Conservation (phyloP, 768 basidiomycete genomes). For the Xerocomus potaroensis region DNA sequence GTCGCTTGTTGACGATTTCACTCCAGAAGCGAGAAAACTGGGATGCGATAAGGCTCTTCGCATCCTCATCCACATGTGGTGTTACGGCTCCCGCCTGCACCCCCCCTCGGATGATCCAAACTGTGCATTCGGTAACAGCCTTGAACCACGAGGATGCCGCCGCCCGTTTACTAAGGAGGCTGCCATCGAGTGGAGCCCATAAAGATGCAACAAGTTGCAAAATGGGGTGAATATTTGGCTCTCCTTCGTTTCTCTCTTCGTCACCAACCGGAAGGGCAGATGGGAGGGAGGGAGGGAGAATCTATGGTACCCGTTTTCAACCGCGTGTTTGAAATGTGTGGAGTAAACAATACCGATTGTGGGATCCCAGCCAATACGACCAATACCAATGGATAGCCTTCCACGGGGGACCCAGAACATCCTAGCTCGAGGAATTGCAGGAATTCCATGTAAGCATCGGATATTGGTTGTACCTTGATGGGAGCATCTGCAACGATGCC, state of each 20-base stretch:
- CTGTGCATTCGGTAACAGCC: slow-evolving; percentile 64
- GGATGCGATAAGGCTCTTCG: slow-evolving; percentile 35
- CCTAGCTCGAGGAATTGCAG: slow-evolving; percentile 72
- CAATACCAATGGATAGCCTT: slow-evolving; percentile 80
- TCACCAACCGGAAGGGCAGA: neutral
- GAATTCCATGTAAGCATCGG: slow-evolving; percentile 64
- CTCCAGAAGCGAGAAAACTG: slow-evolving; percentile 49
- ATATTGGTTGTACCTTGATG: slow-evolving; percentile 12
- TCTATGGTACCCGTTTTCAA: slow-evolving; percentile 7
- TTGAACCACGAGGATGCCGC: slow-evolving; percentile 57
- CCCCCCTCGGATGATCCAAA: slow-evolving; percentile 46
- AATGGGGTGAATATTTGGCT: slow-evolving; percentile 27
- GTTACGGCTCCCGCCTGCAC: neutral
- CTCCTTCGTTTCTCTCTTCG: neutral
- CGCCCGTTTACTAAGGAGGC: slow-evolving; percentile 21
- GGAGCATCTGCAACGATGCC: slow-evolving; percentile 28
- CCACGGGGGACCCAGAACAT: slow-evolving; percentile 72
- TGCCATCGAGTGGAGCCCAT: slow-evolving; percentile 70
- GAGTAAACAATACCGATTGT: slow-evolving; percentile 42
- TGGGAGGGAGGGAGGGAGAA: slow-evolving; percentile 21
- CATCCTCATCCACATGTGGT: slow-evolving; percentile 1
- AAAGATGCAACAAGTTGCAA: slow-evolving; percentile 65
- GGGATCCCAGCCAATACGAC: slow-evolving; percentile 82
- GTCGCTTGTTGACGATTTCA: slow-evolving; percentile 37
- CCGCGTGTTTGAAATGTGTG: neutral